Conservation (phyloP, 1,139 yeast species). For the Fermentozyma sake region DNA sequence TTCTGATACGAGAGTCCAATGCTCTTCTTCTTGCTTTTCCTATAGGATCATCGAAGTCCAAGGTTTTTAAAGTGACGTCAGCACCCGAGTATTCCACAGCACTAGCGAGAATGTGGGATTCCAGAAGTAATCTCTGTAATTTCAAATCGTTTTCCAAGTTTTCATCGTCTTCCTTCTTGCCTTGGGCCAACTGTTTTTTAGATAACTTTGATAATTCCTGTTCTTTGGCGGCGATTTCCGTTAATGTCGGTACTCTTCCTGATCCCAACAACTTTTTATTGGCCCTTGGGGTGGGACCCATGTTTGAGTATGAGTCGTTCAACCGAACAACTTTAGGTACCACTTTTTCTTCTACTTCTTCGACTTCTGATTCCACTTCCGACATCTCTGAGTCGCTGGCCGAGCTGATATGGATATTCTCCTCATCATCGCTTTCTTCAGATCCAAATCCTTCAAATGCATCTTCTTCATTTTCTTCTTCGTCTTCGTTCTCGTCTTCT, state of each 20-base stretch:
- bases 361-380: conserved; percentile 10
- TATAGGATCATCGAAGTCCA: conserved; percentile 64
- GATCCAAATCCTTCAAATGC: conserved; percentile 17
- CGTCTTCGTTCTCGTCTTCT: conserved; percentile 13
- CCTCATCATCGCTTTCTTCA: conserved; percentile 8
- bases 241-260: conserved; percentile 41
- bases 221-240: conserved; percentile 29
- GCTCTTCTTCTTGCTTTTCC: conserved; percentile 80
- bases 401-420: background rate
- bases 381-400: conserved; percentile 10
- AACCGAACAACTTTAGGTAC: conserved; percentile 34
- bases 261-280: conserved; percentile 31
- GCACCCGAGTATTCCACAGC: conserved; percentile 64
- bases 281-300: conserved; percentile 20
- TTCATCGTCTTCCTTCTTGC: conserved; percentile 35
- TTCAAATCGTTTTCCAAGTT: conserved; percentile 78
- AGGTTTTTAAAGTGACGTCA: conserved; percentile 63
- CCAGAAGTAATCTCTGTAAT: conserved; percentile 73
- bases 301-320: conserved; percentile 17
- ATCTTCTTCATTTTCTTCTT: background rate
- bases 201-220: conserved; percentile 18
- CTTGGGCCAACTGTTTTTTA: conserved; percentile 24
- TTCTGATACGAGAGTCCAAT: conserved; percentile 60
- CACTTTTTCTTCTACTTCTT: conserved; percentile 22
- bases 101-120: conserved; percentile 78